Evolutionary conservation across 2,329 filamentous ascomycete genomes (phyloP).

Genomic region (Didymella pomorum): DNA sequence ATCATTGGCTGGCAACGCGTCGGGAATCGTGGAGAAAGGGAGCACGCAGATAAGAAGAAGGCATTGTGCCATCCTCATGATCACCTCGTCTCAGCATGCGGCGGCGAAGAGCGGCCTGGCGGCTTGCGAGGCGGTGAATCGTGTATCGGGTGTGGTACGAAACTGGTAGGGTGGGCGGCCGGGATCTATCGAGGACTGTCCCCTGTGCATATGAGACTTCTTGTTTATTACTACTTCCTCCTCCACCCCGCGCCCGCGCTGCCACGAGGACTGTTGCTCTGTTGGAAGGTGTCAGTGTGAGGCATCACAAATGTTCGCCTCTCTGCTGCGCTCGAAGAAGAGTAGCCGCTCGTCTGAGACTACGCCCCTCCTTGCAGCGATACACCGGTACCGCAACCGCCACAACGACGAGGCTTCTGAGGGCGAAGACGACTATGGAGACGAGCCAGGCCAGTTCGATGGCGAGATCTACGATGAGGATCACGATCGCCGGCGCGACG

Average conservation of each 20-base stretch:
- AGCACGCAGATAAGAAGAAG: slow-evolving; percentile 24
- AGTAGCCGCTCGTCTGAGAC: slow-evolving; percentile 39
- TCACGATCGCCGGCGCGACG: slow-evolving; percentile 39
- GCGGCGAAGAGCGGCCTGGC: slow-evolving; percentile 21
- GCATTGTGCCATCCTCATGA: slow-evolving; percentile 23
- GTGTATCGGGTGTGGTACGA: slow-evolving; percentile 19
- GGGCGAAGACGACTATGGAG: slow-evolving; percentile 33
- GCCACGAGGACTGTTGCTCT: slow-evolving; percentile 18
- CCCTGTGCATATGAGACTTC: slow-evolving; percentile 17
- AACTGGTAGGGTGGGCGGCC: slow-evolving; percentile 13
- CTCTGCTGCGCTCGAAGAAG: slow-evolving; percentile 45
- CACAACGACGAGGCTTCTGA: slow-evolving; percentile 33
- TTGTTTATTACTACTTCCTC: slow-evolving; percentile 11
- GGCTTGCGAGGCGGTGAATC: slow-evolving; percentile 20
- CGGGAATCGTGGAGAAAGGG: slow-evolving; percentile 23
- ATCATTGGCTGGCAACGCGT: slow-evolving; percentile 22
- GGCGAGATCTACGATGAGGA: slow-evolving; percentile 45
- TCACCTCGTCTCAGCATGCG: slow-evolving; percentile 22
- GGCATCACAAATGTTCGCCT: slow-evolving; percentile 48
- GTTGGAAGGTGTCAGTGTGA: slow-evolving; percentile 24
- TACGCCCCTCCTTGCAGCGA: slow-evolving; percentile 47
- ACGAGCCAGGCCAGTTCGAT: slow-evolving; percentile 35
- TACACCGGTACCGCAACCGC: slow-evolving; percentile 41
- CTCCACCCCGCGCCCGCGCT: slow-evolving; percentile 10
- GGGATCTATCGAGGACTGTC: slow-evolving; percentile 10